phyloP scores from a whole-genome alignment of 2,329 filamentous ascomycete genomes.

The Calonectria montana region DNA sequence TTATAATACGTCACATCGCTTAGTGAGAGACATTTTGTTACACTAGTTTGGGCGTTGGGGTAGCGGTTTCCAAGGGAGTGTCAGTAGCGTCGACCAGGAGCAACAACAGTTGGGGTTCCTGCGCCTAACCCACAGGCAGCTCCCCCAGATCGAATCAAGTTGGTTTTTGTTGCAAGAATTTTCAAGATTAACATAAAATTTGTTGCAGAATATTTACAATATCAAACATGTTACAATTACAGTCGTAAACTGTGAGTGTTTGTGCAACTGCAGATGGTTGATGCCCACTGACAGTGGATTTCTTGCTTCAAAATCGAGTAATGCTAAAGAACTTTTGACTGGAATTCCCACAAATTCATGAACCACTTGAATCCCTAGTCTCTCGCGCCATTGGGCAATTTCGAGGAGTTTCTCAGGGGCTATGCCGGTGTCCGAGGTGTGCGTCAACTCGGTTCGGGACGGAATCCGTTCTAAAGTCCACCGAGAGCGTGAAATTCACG shows the following conservation, averaged over 20 bases:
- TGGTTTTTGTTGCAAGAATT: neutral
- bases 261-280: neutral
- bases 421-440: neutral
- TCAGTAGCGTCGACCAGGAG: neutral
- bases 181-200: too few relatives aligned
- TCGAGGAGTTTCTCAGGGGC: neutral
- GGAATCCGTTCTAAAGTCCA: neutral
- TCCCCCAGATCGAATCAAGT: neutral
- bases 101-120: neutral
- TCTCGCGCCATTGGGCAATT: neutral
- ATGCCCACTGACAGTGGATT: neutral
- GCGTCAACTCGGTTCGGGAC: neutral
- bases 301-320: neutral
- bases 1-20: neutral
- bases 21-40: neutral
- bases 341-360: neutral
- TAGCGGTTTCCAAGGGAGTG: neutral
- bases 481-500: neutral
- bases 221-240: neutral
- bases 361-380: neutral
- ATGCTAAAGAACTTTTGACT: neutral
- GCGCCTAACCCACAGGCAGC: neutral
- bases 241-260: neutral
- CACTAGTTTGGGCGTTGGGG: neutral
- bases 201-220: neutral